These are phyloP conservation scores for Vitis riparia DNA, from an alignment of 164 flowering plant species.

Conservation along the genomic window DNA sequence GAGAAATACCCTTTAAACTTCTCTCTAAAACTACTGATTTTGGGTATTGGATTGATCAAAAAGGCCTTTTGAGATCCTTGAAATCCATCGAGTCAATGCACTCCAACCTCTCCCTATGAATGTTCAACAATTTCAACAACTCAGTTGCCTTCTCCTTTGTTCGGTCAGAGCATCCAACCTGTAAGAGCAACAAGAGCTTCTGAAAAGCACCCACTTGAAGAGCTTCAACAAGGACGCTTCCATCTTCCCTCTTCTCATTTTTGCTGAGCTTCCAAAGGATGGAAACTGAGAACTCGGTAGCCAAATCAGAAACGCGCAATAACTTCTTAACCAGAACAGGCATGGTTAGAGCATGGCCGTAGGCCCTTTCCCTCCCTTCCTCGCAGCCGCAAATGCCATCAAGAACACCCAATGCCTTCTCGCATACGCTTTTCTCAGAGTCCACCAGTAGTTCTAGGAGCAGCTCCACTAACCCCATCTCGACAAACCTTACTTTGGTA, in stretches of 20 bases:
- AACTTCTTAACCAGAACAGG: conserved; percentile 84
- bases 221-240: conserved; percentile 48
- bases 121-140: conserved; percentile 71
- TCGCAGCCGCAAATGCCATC: conserved; percentile 39
- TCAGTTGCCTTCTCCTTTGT: conserved; percentile 75
- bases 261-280: conserved; percentile 66
- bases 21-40: no score
- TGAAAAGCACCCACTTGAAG: conserved; percentile 77
- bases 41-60: conserved; percentile 20
- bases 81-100: conserved; percentile 77
- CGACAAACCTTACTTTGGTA: conserved; percentile 24
- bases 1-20: no score
- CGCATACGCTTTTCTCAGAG: conserved; percentile 53
- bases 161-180: conserved; percentile 65
- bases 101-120: conserved; percentile 43
- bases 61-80: conserved; percentile 60
- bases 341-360: conserved; percentile 42
- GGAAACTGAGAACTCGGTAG: conserved; percentile 66
- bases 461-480: conserved; percentile 48
- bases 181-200: conserved; percentile 74
- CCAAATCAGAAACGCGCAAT: conserved; percentile 59
- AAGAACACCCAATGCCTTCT: conserved; percentile 63
- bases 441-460: conserved; percentile 59
- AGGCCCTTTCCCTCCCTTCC: conserved; percentile 40
- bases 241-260: conserved; percentile 35